Conservation (phyloP, 768 basidiomycete species). For the Mrakia gelida region DNA sequence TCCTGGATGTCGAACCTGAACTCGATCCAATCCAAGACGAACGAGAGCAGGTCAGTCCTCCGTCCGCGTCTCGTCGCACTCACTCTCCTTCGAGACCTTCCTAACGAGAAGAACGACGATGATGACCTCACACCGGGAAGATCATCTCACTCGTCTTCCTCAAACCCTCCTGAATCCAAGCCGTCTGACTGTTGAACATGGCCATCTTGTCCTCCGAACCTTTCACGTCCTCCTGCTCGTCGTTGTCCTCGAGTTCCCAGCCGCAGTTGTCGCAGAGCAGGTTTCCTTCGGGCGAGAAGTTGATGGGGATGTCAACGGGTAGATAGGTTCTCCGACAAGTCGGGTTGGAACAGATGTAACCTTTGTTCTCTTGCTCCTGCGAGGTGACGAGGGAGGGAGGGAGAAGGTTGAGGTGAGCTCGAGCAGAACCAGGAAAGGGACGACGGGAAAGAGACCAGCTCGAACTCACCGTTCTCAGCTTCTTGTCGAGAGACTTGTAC, state of each 20-base stretch:
- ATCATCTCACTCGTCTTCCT: slow-evolving; percentile 84
- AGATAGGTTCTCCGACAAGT: slow-evolving; percentile 73
- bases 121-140: slow-evolving; percentile 64
- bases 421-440: too few species aligned
- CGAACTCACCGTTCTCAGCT: slow-evolving; percentile 72
- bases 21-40: background rate
- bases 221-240: slow-evolving; percentile 75
- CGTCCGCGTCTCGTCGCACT: background rate
- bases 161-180: slow-evolving; percentile 77
- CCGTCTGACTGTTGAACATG: slow-evolving; percentile 85
- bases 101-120: background rate
- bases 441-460: background rate
- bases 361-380: slow-evolving; percentile 92
- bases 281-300: slow-evolving; percentile 35
- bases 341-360: slow-evolving; percentile 81
- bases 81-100: background rate
- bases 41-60: background rate
- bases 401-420: background rate
- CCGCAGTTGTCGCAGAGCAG: slow-evolving; percentile 82
- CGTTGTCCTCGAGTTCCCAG: slow-evolving; percentile 83
- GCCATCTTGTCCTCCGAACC: slow-evolving; percentile 94
- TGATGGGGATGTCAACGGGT: slow-evolving; percentile 68
- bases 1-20: slow-evolving; percentile 71
- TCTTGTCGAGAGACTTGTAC: slow-evolving; percentile 77
- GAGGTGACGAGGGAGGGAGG: background rate